Evolutionary conservation across 345 rosid genomes (phyloP).

Genomic region (Balakata baccata): DNA sequence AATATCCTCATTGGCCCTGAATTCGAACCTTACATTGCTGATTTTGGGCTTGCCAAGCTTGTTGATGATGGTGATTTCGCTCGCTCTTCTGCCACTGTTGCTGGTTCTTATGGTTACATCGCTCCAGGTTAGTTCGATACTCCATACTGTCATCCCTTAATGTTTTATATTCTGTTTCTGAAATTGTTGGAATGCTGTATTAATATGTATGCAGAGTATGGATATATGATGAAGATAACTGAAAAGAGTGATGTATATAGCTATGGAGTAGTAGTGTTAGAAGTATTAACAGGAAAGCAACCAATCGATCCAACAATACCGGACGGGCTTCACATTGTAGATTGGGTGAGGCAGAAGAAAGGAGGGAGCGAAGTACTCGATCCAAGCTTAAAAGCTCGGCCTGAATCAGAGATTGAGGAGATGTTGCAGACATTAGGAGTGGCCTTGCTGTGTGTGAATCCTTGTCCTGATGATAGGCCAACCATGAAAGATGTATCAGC

Average conservation of each 20-base stretch:
- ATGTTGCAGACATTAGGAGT: conserved; percentile 82
- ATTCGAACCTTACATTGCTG: conserved; percentile 91
- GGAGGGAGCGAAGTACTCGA: conserved; percentile 68
- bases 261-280: conserved; percentile 81
- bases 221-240: conserved; percentile 90
- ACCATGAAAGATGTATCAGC: conserved; percentile 95
- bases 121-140: conserved; percentile 68
- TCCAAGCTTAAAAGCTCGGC: conserved; percentile 45
- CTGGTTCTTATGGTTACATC: conserved; percentile 94
- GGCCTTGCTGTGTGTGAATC: conserved; percentile 67
- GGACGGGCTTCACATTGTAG: conserved; percentile 74
- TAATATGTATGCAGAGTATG: conserved; percentile 55
- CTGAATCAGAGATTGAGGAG: conserved; percentile 63
- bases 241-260: conserved; percentile 95
- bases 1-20: conserved; percentile 85
- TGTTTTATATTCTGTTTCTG: too few relatives aligned
- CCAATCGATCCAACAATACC: conserved; percentile 92
- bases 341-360: conserved; percentile 72
- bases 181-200: too few relatives aligned
- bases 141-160: not conserved
- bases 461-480: conserved; percentile 76
- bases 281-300: conserved; percentile 89
- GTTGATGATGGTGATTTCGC: conserved; percentile 87
- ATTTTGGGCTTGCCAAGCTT: conserved; percentile 95
- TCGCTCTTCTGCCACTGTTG: conserved; percentile 79